Base-by-base conservation (phyloP, 2,329 filamentous ascomycete species). In the Aspergillus flavus region DNA sequence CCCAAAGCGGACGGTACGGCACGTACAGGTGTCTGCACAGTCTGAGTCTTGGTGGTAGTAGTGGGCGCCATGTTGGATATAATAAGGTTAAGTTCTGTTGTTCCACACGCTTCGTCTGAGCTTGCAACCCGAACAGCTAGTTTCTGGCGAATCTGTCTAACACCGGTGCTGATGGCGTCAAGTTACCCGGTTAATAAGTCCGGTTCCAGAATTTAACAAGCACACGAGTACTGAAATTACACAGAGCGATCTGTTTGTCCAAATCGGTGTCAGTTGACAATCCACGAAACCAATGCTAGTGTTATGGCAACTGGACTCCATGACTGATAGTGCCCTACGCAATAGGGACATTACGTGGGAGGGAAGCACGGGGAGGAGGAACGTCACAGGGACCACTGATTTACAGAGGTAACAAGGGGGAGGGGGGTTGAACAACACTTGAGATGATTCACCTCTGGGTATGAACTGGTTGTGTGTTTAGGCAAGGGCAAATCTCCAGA, bases 31-130 rank as follows among this genome's bases (percentile, higher is more conserved):
- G 69, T 67, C 56, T 71, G 66, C 61, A 68, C 67, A 65, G 67
- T 72, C 64, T 72, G 71, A 65, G 68, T 72, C 63, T 72, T 72
- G 54, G 69, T 67, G 53, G 71, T 70, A 21, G 67, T 72, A 48
- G 68, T 65, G 32, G 73, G 68, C n/a, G 73, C 71, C 73, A 75
- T 75, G 58, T 50, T 62, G 62, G 19, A 50, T 58, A 58, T 58
- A 46, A 32, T 32, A 48, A 34, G 28, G 48, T 32, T 52, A n/a
- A 52, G 19, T 52, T 19, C 48, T 52, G 48, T 34, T n/a, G 48
- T 52, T 52, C 19, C 28, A 45, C 46, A 50, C 46, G 23, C 45
- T 19, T 50, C 46, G 46, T 14, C 30, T 32, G 48, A n/a, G n/a
- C 48, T 16, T 52, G 48, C 26, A 50, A 30, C 12, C 26, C 26